Percentiles rank a stretch among this genome's conserved stretches.
These are phyloP conservation scores for Aspergillus oerlinghausenensis DNA, from an alignment of 2,329 filamentous ascomycete genomes.

Conservation along the genomic window DNA sequence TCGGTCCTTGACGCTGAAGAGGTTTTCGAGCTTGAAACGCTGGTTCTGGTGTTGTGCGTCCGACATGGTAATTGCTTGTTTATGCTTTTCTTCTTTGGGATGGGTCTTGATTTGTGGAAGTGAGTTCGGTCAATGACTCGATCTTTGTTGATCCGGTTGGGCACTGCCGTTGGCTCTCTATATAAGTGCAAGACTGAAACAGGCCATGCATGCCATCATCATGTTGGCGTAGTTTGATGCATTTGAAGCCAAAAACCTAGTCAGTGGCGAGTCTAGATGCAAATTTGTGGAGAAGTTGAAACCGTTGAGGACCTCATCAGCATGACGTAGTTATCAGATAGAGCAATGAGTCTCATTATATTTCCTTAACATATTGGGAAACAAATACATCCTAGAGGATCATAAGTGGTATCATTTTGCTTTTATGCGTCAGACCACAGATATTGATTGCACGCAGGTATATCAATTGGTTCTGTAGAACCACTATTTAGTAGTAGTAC, in stretches of 20 bases:
- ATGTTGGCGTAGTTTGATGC: background rate
- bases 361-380: background rate
- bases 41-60: conserved; percentile 33
- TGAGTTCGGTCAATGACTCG: no score
- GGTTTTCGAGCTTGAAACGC: conserved; percentile 47
- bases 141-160: background rate
- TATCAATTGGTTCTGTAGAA: no score
- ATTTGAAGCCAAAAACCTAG: background rate
- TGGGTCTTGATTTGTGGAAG: background rate
- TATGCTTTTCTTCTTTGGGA: background rate
- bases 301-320: background rate
- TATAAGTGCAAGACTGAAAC: background rate
- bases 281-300: background rate
- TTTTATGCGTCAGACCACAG: background rate
- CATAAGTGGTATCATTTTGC: no score
- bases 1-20: conserved; percentile 53
- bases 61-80: background rate
- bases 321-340: background rate
- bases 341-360: background rate
- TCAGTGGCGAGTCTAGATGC: background rate
- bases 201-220: background rate
- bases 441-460: background rate
- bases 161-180: background rate
- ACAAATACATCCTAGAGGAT: background rate
- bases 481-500: no score